Evolutionary conservation across 495 filamentous ascomycete genomes (phyloP).

Genomic region (Penicillium turbatum): DNA sequence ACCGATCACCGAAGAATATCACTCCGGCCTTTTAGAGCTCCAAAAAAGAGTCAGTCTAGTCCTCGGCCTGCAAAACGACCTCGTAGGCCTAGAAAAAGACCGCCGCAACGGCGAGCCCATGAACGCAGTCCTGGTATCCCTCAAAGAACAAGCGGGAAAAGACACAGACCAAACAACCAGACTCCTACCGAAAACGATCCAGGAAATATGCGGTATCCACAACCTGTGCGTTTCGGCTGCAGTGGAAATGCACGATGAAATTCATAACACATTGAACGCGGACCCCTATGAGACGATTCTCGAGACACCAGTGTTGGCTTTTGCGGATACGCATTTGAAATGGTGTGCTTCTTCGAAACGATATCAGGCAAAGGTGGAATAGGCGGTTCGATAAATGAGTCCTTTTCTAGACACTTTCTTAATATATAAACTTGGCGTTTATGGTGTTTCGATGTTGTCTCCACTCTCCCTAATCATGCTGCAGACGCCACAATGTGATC

Average conservation of each 20-base stretch:
- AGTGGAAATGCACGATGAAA: neutral
- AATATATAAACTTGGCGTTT: neutral
- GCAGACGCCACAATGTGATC: neutral
- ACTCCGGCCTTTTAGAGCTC: neutral
- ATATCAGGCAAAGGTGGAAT: neutral
- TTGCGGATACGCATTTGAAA: neutral
- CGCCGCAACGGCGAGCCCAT: slow-evolving; percentile 1
- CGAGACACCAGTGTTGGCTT: neutral
- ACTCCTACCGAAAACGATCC: neutral
- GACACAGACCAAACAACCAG: slow-evolving; percentile 14
- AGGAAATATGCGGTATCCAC: slow-evolving; percentile 1
- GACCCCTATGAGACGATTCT: neutral
- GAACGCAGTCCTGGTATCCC: slow-evolving; percentile 1
- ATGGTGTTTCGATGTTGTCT: neutral
- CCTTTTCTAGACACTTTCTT: neutral
- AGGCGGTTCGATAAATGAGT: neutral
- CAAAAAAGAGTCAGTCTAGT: neutral
- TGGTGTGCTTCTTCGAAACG: neutral
- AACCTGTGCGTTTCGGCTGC: neutral
- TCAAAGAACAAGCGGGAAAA: neutral
- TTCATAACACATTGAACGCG: neutral
- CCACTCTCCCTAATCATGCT: neutral
- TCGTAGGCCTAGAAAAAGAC: slow-evolving; percentile 2
- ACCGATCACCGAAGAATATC: neutral
- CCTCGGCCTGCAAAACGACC: neutral